These are phyloP conservation scores for Pseudogymnoascus sp. DNA, from an alignment of 2,329 filamentous ascomycete species.

Conservation along the genomic window DNA sequence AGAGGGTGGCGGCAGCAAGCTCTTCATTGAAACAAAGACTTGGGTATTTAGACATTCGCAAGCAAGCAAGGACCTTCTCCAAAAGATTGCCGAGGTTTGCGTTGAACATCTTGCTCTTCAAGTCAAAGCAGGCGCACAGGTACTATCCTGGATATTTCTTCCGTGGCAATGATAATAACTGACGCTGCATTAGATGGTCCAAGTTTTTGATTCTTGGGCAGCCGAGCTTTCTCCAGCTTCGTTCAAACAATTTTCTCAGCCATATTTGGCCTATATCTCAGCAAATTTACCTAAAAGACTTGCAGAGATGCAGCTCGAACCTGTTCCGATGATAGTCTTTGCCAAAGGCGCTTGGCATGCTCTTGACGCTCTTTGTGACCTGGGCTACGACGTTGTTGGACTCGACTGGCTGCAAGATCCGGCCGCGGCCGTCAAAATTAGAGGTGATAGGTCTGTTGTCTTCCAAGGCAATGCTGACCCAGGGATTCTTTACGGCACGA, in stretches of 20 bases:
- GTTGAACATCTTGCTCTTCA: conserved; percentile 91
- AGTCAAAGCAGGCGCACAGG: conserved; percentile 87
- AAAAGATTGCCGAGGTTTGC: conserved; percentile 90
- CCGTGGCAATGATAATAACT: not conserved
- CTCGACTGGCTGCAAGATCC: conserved; percentile 94
- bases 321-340: conserved; percentile 95
- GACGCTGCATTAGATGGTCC: conserved; percentile 56
- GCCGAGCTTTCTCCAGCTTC: conserved; percentile 80
- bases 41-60: conserved; percentile 90
- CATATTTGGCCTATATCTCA: conserved; percentile 80
- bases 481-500: conserved; percentile 81
- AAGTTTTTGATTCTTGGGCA: conserved; percentile 98
- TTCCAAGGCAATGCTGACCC: conserved; percentile 96
- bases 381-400: conserved; percentile 89
- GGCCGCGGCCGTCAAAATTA: conserved; percentile 72
- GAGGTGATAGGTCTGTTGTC: conserved; percentile 66
- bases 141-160: conserved; percentile 30
- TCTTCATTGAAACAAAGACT: conserved; percentile 90
- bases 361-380: conserved; percentile 76
- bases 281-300: conserved; percentile 70
- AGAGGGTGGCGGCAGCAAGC: conserved; percentile 90
- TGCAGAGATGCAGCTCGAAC: conserved; percentile 65
- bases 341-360: conserved; percentile 97
- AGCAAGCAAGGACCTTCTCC: conserved; percentile 72
- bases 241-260: conserved; percentile 80